Percentiles rank a stretch among this genome's conserved stretches.
phyloP scores from a whole-genome alignment of 306 rosid genomes.

The Cucurbita pepo region DNA sequence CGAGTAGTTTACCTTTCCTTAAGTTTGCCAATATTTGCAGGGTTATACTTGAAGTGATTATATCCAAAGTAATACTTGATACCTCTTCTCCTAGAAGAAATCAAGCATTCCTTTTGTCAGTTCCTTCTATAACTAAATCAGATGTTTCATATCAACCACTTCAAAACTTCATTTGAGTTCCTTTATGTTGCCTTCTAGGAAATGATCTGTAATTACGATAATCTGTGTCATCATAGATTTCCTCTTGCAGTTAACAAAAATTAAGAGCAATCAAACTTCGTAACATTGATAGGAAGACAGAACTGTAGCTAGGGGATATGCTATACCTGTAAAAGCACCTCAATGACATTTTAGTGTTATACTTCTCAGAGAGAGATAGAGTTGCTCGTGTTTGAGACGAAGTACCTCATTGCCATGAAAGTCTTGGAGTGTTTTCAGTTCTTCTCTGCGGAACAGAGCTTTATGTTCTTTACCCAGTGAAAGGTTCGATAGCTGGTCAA shows the following conservation, averaged over 20 bases:
- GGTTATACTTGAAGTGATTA: not conserved
- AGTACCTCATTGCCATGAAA: conserved; percentile 70
- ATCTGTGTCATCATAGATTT: conserved; percentile 21
- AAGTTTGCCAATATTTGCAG: not conserved
- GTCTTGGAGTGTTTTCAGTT: conserved; percentile 53
- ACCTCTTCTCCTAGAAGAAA: not conserved
- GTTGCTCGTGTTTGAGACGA: not conserved
- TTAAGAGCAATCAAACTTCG: not conserved
- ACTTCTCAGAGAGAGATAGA: not conserved
- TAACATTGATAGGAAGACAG: not conserved
- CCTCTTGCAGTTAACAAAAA: conserved; percentile 11
- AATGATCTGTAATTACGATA: not conserved
- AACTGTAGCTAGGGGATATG: not conserved
- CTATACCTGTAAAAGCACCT: conserved; percentile 31
- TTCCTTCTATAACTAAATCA: not conserved
- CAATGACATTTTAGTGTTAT: conserved; percentile 70
- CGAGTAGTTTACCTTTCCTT: not conserved
- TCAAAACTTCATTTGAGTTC: too few relatives aligned
- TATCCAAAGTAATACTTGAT: not conserved
- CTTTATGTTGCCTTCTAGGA: not conserved
- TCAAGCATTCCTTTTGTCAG: not conserved
- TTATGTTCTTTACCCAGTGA: conserved; percentile 44
- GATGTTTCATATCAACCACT: not conserved
- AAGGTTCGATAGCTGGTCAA: conserved; percentile 40
- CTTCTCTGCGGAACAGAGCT: conserved; percentile 66